Percentiles rank a stretch among this genome's conserved stretches.
phyloP scores from a whole-genome alignment of 1,139 yeast species.

The Hansenula sp. region DNA sequence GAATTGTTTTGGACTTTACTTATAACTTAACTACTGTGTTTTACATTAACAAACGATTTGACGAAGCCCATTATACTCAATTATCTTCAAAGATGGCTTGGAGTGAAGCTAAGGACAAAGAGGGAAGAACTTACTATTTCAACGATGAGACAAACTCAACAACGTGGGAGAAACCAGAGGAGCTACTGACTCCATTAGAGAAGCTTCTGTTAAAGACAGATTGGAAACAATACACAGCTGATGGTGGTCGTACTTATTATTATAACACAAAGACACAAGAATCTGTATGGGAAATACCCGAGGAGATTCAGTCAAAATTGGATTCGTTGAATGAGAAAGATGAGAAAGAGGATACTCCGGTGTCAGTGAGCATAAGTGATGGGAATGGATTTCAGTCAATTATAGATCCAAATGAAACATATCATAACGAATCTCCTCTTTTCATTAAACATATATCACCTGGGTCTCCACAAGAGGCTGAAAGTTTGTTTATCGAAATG shows the following conservation, averaged over 20 bases:
- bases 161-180: slow-evolving; percentile 79
- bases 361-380: not conserved
- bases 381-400: not conserved
- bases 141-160: slow-evolving; percentile 64
- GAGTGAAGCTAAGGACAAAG: slow-evolving; percentile 61
- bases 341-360: slow-evolving; percentile 3
- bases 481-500: slow-evolving; percentile 45
- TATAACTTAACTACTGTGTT: too few relatives aligned
- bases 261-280: slow-evolving; percentile 61
- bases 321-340: slow-evolving; percentile 10
- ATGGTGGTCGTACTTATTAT: slow-evolving; percentile 71
- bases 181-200: slow-evolving; percentile 33
- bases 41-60: too few relatives aligned
- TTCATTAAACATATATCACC: slow-evolving; percentile 6
- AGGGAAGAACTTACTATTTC: slow-evolving; percentile 71
- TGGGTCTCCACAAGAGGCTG: slow-evolving; percentile 30
- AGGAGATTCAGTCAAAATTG: slow-evolving; percentile 24
- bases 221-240: slow-evolving; percentile 67
- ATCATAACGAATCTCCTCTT: slow-evolving; percentile 11
- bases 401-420: slow-evolving; percentile 5
- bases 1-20: not conserved
- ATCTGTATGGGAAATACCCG: slow-evolving; percentile 81
- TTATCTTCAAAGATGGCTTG: slow-evolving; percentile 35
- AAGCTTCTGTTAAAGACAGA: slow-evolving; percentile 31
- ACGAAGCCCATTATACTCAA: too few relatives aligned